Evolutionary conservation across 2,329 filamentous ascomycete species (phyloP).

Genomic region (Chrysoporthe deuterocubensis): DNA sequence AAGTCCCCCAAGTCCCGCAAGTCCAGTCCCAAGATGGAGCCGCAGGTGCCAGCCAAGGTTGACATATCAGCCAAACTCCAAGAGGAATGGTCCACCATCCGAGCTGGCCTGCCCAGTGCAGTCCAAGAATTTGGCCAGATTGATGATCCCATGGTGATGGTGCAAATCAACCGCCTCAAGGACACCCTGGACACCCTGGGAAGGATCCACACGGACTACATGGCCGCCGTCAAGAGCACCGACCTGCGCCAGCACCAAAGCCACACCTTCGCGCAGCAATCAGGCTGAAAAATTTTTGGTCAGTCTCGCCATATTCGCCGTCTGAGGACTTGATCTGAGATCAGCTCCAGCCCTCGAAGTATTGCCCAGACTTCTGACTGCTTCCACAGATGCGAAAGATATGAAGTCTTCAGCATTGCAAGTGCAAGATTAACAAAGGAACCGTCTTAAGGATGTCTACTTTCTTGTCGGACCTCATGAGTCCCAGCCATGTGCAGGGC

Average conservation of each 20-base stretch:
- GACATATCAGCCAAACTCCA: conserved; percentile 47
- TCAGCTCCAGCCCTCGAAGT: not conserved
- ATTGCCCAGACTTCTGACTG: not conserved
- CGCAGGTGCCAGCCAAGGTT: conserved; percentile 40
- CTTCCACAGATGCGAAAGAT: not conserved
- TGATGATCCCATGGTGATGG: conserved; percentile 56
- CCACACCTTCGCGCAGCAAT: conserved; percentile 42
- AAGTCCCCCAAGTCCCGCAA: conserved; percentile 48
- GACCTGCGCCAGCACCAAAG: conserved; percentile 38
- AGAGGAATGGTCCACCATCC: conserved; percentile 65
- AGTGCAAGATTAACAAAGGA: conserved; percentile 20
- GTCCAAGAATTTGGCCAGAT: conserved; percentile 54
- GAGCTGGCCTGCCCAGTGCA: conserved; percentile 64
- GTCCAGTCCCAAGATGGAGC: conserved; percentile 33
- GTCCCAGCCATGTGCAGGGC: conserved; percentile 9
- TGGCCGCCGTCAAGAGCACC: conserved; percentile 38
- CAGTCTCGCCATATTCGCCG: conserved; percentile 23
- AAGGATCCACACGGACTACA: conserved; percentile 51
- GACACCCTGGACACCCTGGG: conserved; percentile 56
- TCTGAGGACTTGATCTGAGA: not conserved
- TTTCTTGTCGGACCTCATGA: conserved; percentile 8
- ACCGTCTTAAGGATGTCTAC: not conserved
- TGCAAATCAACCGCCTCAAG: conserved; percentile 57
- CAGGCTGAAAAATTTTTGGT: conserved; percentile 42
- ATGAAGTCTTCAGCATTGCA: conserved; percentile 10